Base-by-base conservation (phyloP, 805 yeast species). In the Yamadazyma paraphyllophila region DNA sequence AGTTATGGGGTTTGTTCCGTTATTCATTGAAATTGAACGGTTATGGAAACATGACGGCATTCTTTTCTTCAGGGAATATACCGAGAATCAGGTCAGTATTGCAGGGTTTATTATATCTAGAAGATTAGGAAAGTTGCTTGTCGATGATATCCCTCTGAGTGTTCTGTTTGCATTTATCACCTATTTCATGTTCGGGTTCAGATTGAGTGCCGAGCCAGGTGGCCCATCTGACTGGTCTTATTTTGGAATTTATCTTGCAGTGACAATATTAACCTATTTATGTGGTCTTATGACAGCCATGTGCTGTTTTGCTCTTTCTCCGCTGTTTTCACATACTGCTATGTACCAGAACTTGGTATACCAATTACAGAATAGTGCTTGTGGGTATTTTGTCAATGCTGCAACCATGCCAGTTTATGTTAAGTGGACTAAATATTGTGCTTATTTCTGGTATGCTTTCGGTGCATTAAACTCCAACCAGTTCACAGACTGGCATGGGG, bases 321-420 rank as follows among this genome's bases (percentile, higher is more conserved):
- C 85, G 39, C 84, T 82, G 52, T 83, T 83, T 49, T 63, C 89
- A 1, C 65, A 74, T 25, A 83, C 90, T 1, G 70, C 85, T 0
- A 64, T 85, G 46, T 62, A 81, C n/a, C 74, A 80, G 27, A 86
- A 85, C 55, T 59, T 81, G 43, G 75, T 81, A 49, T 85, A 80
- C 58, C 87, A 89, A 26, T 65, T 85, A 24, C 88, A 87, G 56
- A 79, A 87, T 43, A 78, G 85, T 74, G 88, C 88, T 0, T 83
- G 88, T 61, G 96, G 96, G 1, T 86, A 80, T 63, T 88, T 85
- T 57, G 85, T 83, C 16, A 87, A 88, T 60, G 80, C 90, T 1
- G 69, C 72, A 7, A 73, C 79, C 1, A 75, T 88, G 81, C 96
- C 96, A 0, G 95, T 86, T 1, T 89, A 89, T 56, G 95, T 88